A percentile compares a stretch with the other conserved stretches of the same genome.
These are phyloP conservation scores for Cladosporium halotolerans DNA, from an alignment of 2,329 filamentous ascomycete genomes.

Conservation along the genomic window DNA sequence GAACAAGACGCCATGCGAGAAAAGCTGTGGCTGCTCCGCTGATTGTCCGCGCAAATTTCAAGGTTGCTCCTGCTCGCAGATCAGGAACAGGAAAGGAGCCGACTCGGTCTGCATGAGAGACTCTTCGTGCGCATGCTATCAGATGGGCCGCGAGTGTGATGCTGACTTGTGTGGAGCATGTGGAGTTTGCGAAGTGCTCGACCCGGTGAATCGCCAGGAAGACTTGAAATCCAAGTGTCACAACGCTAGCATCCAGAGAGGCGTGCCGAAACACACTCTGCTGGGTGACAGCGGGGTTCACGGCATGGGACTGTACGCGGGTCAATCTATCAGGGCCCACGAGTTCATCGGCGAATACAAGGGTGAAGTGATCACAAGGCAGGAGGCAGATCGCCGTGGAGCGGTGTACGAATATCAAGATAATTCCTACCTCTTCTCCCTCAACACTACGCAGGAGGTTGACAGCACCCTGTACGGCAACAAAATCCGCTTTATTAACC, in stretches of 20 bases:
- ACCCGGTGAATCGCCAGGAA: conserved; percentile 60
- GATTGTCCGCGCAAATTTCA: conserved; percentile 48
- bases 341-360: conserved; percentile 79
- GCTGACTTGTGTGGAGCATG: conserved; percentile 67
- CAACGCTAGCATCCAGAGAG: conserved; percentile 67
- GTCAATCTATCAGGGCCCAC: conserved; percentile 58
- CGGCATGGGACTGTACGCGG: conserved; percentile 70
- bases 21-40: conserved; percentile 61
- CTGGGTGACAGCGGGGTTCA: conserved; percentile 66
- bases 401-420: conserved; percentile 56
- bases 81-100: neutral
- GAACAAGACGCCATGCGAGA: conserved; percentile 62
- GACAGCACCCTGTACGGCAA: conserved; percentile 74
- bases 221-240: conserved; percentile 56
- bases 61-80: conserved; percentile 35
- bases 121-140: conserved; percentile 59
- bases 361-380: conserved; percentile 66
- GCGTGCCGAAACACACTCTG: conserved; percentile 57
- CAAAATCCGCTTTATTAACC: conserved; percentile 77
- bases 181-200: conserved; percentile 61
- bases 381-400: conserved; percentile 64
- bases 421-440: conserved; percentile 55
- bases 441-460: conserved; percentile 51
- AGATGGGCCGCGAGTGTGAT: conserved; percentile 73
- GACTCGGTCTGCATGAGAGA: conserved; percentile 34